Percentiles rank a stretch among this genome's conserved stretches.
Conservation (phyloP, 805 yeast species). For the Wickerhamiella sergipiensis region DNA sequence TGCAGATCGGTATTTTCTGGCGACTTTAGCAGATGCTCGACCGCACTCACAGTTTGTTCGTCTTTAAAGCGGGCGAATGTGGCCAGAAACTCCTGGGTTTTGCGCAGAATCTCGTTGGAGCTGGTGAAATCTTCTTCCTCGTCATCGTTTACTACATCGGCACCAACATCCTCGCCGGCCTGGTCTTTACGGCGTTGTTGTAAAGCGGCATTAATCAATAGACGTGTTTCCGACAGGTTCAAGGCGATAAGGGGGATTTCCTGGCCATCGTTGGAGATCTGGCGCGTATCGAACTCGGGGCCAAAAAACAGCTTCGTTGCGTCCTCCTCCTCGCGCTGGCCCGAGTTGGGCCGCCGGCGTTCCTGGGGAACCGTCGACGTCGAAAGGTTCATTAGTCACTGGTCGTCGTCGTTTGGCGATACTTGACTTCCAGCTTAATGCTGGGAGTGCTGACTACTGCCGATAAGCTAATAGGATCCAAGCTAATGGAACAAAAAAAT, state of each 20-base stretch:
- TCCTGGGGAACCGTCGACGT: conserved; percentile 78
- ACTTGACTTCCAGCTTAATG: too few relatives aligned
- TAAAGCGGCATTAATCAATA: conserved; percentile 80
- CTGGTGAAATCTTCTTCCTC: conserved; percentile 21
- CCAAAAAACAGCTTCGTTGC: conserved; percentile 80
- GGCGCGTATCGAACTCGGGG: conserved; percentile 77
- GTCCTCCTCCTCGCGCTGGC: conserved; percentile 65
- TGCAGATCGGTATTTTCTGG: conserved; percentile 68
- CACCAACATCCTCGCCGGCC: conserved; percentile 14
- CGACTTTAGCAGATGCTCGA: conserved; percentile 65
- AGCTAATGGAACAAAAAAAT: too few relatives aligned
- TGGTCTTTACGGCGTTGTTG: conserved; percentile 51
- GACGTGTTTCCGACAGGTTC: conserved; percentile 79
- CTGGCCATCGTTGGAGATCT: conserved; percentile 68
- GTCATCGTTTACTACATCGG: conserved; percentile 21
- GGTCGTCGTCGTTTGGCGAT: background rate
- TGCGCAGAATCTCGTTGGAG: conserved; percentile 56
- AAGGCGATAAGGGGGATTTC: conserved; percentile 67
- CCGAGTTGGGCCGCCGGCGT: conserved; percentile 44
- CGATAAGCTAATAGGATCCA: background rate
- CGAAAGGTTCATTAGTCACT: conserved; percentile 52
- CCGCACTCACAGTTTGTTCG: conserved; percentile 85
- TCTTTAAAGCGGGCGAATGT: conserved; percentile 84
- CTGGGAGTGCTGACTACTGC: too few relatives aligned
- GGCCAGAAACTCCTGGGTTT: conserved; percentile 76